Evolutionary conservation across 2,329 filamentous ascomycete species (phyloP).

Genomic region (Parastagonospora avenae): DNA sequence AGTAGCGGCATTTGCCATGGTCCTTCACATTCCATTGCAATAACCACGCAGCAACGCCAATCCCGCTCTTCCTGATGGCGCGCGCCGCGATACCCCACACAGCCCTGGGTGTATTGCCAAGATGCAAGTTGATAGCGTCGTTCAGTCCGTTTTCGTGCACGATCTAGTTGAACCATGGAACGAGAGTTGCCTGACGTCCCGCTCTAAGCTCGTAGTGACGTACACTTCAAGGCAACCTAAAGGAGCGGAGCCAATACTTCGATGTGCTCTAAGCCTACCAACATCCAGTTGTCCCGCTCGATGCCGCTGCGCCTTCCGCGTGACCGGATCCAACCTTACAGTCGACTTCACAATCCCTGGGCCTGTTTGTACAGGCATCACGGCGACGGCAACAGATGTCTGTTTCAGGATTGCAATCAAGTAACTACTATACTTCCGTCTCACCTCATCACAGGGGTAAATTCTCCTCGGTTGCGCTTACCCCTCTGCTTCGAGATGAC

Average conservation of each 20-base stretch:
- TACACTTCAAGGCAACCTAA: constrained; percentile 8
- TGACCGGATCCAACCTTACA: constrained; percentile 17
- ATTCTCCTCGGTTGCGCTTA: constrained; percentile 9
- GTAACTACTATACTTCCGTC: neutral
- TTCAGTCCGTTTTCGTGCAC: neutral
- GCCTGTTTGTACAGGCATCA: constrained; percentile 9
- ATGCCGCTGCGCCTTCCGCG: constrained; percentile 18
- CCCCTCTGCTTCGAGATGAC: constrained; percentile 2
- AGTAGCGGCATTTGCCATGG: no score
- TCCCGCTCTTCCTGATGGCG: no score
- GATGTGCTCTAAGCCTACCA: neutral
- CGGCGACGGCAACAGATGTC: neutral
- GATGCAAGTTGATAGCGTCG: neutral
- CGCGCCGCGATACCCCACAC: no score
- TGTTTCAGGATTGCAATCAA: neutral
- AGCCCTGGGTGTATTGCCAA: no score
- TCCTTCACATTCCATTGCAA: no score
- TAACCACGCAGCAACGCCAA: no score
- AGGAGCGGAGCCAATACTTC: constrained; percentile 7
- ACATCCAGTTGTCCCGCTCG: constrained; percentile 4
- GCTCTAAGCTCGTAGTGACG: constrained; percentile 10
- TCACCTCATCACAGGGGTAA: constrained; percentile 15
- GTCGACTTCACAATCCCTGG: constrained; percentile 6
- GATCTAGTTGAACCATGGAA: neutral
- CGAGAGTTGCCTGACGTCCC: neutral